Conservation (phyloP, 495 filamentous ascomycete genomes). For the Aspergillus nidulans region DNA sequence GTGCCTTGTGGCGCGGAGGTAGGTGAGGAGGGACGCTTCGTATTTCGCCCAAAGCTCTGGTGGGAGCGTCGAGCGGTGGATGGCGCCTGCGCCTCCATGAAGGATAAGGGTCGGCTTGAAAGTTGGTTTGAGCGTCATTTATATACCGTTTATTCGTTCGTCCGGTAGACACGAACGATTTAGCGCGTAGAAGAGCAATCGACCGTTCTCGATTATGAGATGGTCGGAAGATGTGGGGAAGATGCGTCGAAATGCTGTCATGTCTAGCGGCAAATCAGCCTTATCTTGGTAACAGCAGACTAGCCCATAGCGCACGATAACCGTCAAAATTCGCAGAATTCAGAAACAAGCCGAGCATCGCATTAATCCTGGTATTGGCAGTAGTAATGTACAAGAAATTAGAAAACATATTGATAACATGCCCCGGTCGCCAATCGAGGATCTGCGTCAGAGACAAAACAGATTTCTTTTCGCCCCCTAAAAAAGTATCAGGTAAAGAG, state of each 20-base stretch:
- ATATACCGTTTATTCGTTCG: constrained; percentile 6
- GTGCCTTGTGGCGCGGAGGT: constrained; percentile 44
- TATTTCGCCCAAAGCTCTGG: constrained; percentile 56
- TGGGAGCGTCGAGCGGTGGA: constrained; percentile 63
- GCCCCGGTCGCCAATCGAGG: constrained; percentile 15
- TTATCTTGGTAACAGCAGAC: neutral
- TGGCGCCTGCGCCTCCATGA: constrained; percentile 84
- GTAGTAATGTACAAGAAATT: constrained; percentile 41
- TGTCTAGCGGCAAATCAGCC: neutral
- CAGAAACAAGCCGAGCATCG: constrained; percentile 13
- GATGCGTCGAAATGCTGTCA: neutral
- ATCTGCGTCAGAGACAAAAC: constrained; percentile 8
- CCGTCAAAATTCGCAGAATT: neutral
- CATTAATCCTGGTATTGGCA: constrained; percentile 38
- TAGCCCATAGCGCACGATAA: neutral
- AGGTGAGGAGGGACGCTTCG: constrained; percentile 59
- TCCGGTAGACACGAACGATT: neutral
- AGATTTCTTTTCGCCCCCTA: constrained; percentile 12
- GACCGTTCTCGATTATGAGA: neutral
- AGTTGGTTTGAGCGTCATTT: constrained; percentile 9
- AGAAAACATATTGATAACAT: constrained; percentile 9
- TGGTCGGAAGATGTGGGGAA: neutral
- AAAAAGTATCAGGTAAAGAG: constrained; percentile 11
- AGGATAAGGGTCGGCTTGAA: constrained; percentile 70
- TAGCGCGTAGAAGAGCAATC: neutral